Base-by-base conservation (phyloP, 2,329 filamentous ascomycete species). In the Aspergillus nomiae region DNA sequence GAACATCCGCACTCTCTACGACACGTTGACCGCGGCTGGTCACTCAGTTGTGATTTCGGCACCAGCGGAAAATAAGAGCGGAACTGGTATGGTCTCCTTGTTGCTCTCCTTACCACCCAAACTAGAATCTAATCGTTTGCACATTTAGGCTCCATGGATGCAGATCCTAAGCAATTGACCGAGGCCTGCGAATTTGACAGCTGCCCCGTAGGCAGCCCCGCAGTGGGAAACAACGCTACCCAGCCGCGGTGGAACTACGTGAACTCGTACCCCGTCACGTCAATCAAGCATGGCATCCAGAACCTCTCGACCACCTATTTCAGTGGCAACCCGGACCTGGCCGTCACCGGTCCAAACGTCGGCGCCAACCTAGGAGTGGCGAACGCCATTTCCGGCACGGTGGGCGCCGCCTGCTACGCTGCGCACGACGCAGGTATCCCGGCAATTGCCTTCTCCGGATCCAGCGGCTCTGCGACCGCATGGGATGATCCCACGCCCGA, bases 251-350 rank as follows among this genome's bases (percentile, higher is more conserved):
- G 90, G 53, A 89, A 90, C 81, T 92, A 89, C 81, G 89, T 92
- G 63, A 92, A 92, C 79, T 89, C 87, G 0, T 90, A 81, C 76
- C 89, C 89, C 0, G 86, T 87, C 2, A 91, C 89, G 0, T 80
- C 86, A 1, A 87, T 90, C 70, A 83, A 85, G 62, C 84, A 86
- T 72, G 89, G 89, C 43, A 86, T 91, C 71, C 77, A 86, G 63
- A 83, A 78, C 5, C 81, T 88, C 41, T 84, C 82, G 0, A 82
- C 84, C 0, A 77, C 81, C 46, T 78, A 86, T 60, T 90, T 87
- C 81, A 81, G 81, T 60, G 79, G 79, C 5, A 72, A 74, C 1
- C 84, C 88, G 0, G 88, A 90, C 58, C 80, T 92, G 28, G 88
- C 87, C n/a, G 84, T 91, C 1, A 73, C 88, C 0, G 89, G 89